Base-by-base conservation (phyloP, 352 stramenopile species). In the Globisporangium yorkense region DNA sequence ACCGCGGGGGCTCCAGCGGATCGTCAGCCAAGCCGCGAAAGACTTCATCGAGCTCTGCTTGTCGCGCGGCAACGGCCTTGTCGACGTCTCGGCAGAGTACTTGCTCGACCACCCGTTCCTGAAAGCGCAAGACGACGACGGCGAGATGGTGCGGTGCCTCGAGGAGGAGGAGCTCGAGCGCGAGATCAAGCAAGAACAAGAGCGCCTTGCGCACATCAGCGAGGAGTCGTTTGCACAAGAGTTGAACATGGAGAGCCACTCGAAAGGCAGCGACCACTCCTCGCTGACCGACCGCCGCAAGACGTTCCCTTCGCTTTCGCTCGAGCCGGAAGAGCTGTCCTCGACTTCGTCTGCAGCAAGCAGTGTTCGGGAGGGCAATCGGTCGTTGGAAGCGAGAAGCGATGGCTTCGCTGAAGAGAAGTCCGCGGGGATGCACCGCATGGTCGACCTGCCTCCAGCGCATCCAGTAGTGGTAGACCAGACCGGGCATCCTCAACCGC, bases 11-110 rank as follows among this genome's bases (percentile, higher is more conserved):
- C 46, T 94, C 10, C 74, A 89, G 55, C 77, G 84, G 29, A 80
- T 94, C 29, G 67, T 91, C 8, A 92, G 81, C 51, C 74, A 89
- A 44, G 71, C 80, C 8, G 84, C 84, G 7, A 66, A 70, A 10
- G 84, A 94, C 58, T 94, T 94, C 55, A 94, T 94, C 33, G 84
- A 94, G 66, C 59, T 94, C 13, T 94, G 84, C 60, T 51, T 94
- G 15, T 92, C 81, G 15, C 77, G 84, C 21, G 84, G 84, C 21
- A 92, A 94, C 54, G 84, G 84, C 6, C 50, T 87, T 4, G 68
- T 94, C 45, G 84, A 94, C 59, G 84, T 94, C 18, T 88, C 77
- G n/a, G 82, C 84, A 18, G 68, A 87, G 57, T 94, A 94, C 58
- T 54, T 94, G 54, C 65, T 92, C 31, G 55, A 77, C 51, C 82